Conservation (phyloP, 352 stramenopile species). For the Pythium periplocum region DNA sequence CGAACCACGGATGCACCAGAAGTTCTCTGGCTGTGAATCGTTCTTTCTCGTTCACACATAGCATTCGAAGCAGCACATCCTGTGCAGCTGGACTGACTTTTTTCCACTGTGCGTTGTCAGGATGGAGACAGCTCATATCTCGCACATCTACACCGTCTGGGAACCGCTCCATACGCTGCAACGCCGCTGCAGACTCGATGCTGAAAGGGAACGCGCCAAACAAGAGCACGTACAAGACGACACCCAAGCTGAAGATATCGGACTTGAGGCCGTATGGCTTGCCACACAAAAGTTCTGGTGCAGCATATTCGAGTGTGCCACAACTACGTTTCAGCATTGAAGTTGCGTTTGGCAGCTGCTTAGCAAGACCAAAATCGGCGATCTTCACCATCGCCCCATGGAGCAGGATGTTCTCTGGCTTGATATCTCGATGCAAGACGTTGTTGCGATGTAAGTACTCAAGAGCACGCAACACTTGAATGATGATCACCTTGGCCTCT, state of each 20-base stretch:
- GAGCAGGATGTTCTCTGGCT: slow-evolving; percentile 79
- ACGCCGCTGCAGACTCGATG: slow-evolving; percentile 56
- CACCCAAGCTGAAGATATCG: slow-evolving; percentile 73
- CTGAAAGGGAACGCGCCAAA: slow-evolving; percentile 79
- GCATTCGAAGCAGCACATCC: slow-evolving; percentile 58
- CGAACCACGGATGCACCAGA: slow-evolving; percentile 62
- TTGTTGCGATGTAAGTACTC: slow-evolving; percentile 60
- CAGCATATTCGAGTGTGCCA: slow-evolving; percentile 74
- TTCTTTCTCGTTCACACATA: slow-evolving; percentile 36
- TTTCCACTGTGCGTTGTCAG: slow-evolving; percentile 52
- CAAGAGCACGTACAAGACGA: slow-evolving; percentile 76
- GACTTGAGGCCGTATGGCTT: slow-evolving; percentile 70
- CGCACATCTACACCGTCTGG: slow-evolving; percentile 55
- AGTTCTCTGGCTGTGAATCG: slow-evolving; percentile 62
- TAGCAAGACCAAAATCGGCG: slow-evolving; percentile 74
- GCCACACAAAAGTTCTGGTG: slow-evolving; percentile 61
- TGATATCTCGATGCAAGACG: slow-evolving; percentile 73
- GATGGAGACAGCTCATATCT: slow-evolving; percentile 75
- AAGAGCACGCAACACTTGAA: slow-evolving; percentile 49
- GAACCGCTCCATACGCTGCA: slow-evolving; percentile 64
- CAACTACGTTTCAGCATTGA: slow-evolving; percentile 57
- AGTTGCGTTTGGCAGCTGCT: slow-evolving; percentile 42
- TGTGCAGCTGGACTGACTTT: slow-evolving; percentile 46
- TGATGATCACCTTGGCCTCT: slow-evolving; percentile 52
- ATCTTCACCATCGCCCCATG: slow-evolving; percentile 70